These are phyloP conservation scores for Colletotrichum sojae DNA, from an alignment of 2,329 filamentous ascomycete species.

Conservation along the genomic window DNA sequence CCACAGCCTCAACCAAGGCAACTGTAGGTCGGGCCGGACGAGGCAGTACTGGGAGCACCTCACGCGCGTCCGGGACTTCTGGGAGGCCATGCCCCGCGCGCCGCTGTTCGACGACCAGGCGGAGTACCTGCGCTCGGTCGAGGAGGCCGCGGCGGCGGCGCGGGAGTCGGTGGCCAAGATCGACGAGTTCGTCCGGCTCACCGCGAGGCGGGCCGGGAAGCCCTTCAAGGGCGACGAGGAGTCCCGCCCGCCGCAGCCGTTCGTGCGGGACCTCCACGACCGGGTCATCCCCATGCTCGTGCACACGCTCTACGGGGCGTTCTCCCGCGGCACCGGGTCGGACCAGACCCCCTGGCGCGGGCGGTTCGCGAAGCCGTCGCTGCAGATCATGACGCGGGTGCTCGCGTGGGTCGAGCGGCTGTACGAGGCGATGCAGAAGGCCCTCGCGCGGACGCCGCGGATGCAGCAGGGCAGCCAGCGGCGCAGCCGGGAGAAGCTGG, in stretches of 20 bases:
- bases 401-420: slow-evolving; percentile 20
- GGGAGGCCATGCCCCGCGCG: slow-evolving; percentile 19
- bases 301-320: slow-evolving; percentile 12
- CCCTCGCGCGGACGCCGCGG: slow-evolving; percentile 4
- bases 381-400: slow-evolving; percentile 36
- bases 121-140: slow-evolving; percentile 22
- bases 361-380: slow-evolving; percentile 19
- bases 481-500: slow-evolving; percentile 15
- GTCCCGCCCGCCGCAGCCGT: slow-evolving; percentile 13
- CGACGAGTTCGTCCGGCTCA: slow-evolving; percentile 5
- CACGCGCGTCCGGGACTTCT: slow-evolving; percentile 2
- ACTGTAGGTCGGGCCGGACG: slow-evolving; percentile 1
- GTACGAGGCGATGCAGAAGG: slow-evolving; percentile 22
- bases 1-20: background rate
- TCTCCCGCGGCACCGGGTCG: slow-evolving; percentile 12
- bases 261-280: slow-evolving; percentile 11
- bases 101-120: slow-evolving; percentile 18
- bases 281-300: slow-evolving; percentile 28
- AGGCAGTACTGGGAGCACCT: slow-evolving; percentile 25
- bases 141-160: slow-evolving; percentile 2
- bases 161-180: slow-evolving; percentile 1
- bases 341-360: slow-evolving; percentile 3
- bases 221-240: slow-evolving; percentile 2
- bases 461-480: background rate
- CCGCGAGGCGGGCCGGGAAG: slow-evolving; percentile 2